Evolutionary conservation across 306 rosid genomes (phyloP), one percentile per base, ranked within the genome.

Genomic region (Prunus fruticosa): DNA sequence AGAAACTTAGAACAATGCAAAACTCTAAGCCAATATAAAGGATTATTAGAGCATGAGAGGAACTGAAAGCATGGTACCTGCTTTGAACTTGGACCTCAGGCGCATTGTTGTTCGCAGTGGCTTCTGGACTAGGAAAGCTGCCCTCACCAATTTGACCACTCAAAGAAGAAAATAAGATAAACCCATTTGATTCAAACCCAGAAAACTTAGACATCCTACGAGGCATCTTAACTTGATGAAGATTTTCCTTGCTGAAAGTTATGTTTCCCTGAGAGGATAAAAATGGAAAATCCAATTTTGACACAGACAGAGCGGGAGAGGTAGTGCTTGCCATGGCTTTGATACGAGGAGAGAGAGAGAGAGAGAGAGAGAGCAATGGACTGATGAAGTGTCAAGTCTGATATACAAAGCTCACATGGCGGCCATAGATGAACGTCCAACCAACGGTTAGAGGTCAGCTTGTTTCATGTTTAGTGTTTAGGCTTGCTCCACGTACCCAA

Each of bases 31-130:
- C 6, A 51, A 16, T 34, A 5, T 18, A 49, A 15, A 27, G 23
- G 22, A 67, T 5, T 9, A 1, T 5, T n/a, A 20, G 11, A 25
- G 6, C 7, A 52, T 32, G 67, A 54, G 3, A n/a, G 3, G 13
- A 62, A 64, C n/a, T 11, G 67, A 80, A 68, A 41, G 52, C 51
- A 58, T 65, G 58, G 41, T 86, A 89, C 98, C 93, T 43, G 77
- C 84, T 85, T 72, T 83, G 91, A 88, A 89, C 87, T 67, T 84
- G 79, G 72, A 77, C 73, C 45, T 86, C 77, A 38, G 85, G 64
- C 69, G 18, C 46, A 38, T 46, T 71, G 47, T 49, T 64, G 78
- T 45, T 70, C 43, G 78, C 66, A 38, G 74, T 69, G 54, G 62
- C 52, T 45, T 51, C 66, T n/a, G 64, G 69, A 47, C 18, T 57